Evolutionary conservation across 345 rosid species (phyloP), one percentile per base, ranked within the genome.

Genomic region (Lepidium sativum): DNA sequence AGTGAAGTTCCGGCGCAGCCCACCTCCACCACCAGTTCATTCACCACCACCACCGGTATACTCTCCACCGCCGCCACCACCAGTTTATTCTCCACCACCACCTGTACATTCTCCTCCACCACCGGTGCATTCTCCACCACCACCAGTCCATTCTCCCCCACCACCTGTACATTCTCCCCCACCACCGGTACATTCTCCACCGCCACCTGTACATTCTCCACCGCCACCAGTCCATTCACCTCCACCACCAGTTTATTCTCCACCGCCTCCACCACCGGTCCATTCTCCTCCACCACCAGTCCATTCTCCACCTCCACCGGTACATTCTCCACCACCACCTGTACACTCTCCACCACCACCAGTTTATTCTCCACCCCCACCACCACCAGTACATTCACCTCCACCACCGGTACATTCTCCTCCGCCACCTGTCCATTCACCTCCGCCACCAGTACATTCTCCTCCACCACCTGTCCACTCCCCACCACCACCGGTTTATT

Each of bases 181-280:
- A 0, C 78, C 78, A 16, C 77, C 70, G 0, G 69, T 63, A 10
- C 11, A 54, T 2, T 45, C 75, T 0, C 67, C 78, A 0, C 69
- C 80, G 1, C 76, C 69, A 0, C 79, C 77, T 0, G 58, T 51
- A 0, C 9, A 44, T 0, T 34, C 72, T 0, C 59, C 79, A 1
- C 80, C 78, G 0, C 78, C 80, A 0, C 69, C 72, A 0, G 32
- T 63, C 0, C 23, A n/a, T 0, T 64, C 75, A 0, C 75, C 76
- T 0, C 81, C 81, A 0, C 78, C 72, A 10, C 67, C 67, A 2
- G 31, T 27, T 5, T 6, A 27, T 27, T 27, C 31, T 6, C 29
- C 25, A 23, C 80, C 84, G 0, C 75, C 77, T 27, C 83, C 77
- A 2, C 62, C 70, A 3, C 13, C 74, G 0, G 72, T 75, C 0